These are phyloP conservation scores for Ceratocystis variospora DNA, from an alignment of 2,329 filamentous ascomycete genomes.

Conservation along the genomic window DNA sequence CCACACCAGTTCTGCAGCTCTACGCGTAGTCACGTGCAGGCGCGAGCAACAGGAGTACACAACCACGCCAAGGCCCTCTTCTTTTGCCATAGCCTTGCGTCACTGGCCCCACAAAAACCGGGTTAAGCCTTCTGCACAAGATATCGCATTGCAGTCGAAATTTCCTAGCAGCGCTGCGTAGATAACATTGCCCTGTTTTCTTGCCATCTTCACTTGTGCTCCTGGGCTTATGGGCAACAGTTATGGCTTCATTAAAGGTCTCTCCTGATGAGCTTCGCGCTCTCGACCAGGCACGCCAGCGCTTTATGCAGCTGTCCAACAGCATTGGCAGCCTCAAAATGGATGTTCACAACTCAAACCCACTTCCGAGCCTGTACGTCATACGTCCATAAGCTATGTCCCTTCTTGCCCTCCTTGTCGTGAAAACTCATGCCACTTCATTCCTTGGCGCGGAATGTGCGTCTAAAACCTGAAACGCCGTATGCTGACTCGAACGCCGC, in stretches of 20 bases:
- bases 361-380: constrained; percentile 51
- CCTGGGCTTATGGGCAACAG: background rate
- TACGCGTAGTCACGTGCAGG: too few species aligned
- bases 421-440: background rate
- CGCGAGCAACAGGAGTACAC: too few species aligned
- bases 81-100: background rate
- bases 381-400: background rate
- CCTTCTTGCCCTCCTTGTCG: too few species aligned
- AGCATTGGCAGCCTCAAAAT: constrained; percentile 51
- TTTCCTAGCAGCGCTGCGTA: background rate
- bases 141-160: background rate
- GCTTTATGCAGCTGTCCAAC: constrained; percentile 53
- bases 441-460: background rate
- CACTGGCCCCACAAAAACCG: background rate
- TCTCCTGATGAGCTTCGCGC: constrained; percentile 49
- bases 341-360: constrained; percentile 47
- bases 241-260: constrained; percentile 35
- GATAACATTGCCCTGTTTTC: background rate
- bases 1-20: too few species aligned
- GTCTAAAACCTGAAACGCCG: background rate
- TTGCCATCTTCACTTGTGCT: background rate
- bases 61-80: background rate
- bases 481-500: background rate
- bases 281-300: constrained; percentile 56
- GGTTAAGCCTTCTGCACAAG: background rate